phyloP scores from a whole-genome alignment of 1,139 yeast species.

The Debaryomycetaceae sp. region DNA sequence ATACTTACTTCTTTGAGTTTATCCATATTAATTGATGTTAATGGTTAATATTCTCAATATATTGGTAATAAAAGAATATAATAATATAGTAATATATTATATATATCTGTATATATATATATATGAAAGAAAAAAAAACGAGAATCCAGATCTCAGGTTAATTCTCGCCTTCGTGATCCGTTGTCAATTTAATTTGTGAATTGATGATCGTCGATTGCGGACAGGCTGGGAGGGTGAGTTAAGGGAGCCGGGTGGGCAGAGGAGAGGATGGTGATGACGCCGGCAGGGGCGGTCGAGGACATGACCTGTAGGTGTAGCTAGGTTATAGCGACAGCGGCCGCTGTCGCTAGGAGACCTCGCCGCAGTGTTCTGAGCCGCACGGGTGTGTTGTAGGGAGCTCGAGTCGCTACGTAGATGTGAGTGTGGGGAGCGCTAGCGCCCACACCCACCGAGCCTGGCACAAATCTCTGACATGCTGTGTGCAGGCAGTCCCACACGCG shows the following conservation, averaged over 20 bases:
- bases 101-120: neutral
- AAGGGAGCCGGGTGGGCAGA: neutral
- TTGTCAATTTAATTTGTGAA: slow-evolving; percentile 1
- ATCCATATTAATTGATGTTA: slow-evolving; percentile 29
- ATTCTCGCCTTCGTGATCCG: slow-evolving; percentile 1
- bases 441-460: too few relatives aligned
- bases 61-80: neutral
- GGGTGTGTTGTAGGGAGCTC: too few relatives aligned
- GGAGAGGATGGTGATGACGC: too few relatives aligned
- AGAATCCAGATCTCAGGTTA: neutral
- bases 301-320: too few relatives aligned
- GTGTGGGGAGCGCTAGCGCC: too few relatives aligned
- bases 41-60: neutral
- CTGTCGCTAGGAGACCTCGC: too few relatives aligned
- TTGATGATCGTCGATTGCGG: neutral
- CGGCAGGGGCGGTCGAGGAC: too few relatives aligned
- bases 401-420: too few relatives aligned
- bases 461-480: too few relatives aligned
- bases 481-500: too few relatives aligned
- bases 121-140: neutral
- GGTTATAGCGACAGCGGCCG: too few relatives aligned
- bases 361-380: too few relatives aligned
- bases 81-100: neutral
- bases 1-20: slow-evolving; percentile 53
- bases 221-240: neutral